Conservation (phyloP, 179 eudicot species). For the Amaranthus tricolor region DNA sequence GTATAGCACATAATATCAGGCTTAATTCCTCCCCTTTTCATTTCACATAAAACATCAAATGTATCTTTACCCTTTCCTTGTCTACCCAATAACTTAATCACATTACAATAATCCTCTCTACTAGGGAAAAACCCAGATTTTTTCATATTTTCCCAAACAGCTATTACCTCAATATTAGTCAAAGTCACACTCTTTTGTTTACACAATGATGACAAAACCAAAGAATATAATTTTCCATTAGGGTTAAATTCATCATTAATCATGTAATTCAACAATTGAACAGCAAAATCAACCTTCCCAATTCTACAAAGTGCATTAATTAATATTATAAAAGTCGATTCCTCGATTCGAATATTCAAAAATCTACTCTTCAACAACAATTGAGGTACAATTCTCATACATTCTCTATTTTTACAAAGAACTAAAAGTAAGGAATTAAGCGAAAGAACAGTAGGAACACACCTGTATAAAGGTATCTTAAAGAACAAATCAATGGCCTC, state of each 20-base stretch:
- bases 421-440: constrained; percentile 49
- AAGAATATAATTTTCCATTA: constrained; percentile 41
- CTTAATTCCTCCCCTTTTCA: constrained; percentile 51
- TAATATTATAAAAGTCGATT: constrained; percentile 43
- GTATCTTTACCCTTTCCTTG: constrained; percentile 47
- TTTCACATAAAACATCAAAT: constrained; percentile 38
- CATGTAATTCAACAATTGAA: constrained; percentile 42
- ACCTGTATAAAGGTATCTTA: constrained; percentile 53
- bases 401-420: constrained; percentile 37
- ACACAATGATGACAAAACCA: constrained; percentile 43
- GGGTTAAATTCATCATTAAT: constrained; percentile 37
- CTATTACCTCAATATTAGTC: constrained; percentile 30
- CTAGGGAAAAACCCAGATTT: constrained; percentile 40
- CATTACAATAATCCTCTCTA: constrained; percentile 44
- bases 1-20: constrained; percentile 47
- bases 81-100: constrained; percentile 46
- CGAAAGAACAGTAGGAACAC: constrained; percentile 47
- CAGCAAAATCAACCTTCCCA: constrained; percentile 43
- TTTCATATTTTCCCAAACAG: constrained; percentile 42
- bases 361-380: constrained; percentile 40
- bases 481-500: constrained; percentile 57
- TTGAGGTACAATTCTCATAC: constrained; percentile 43
- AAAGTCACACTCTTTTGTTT: constrained; percentile 25
- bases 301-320: constrained; percentile 53
- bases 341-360: constrained; percentile 53